Conservation (phyloP, 2,329 filamentous ascomycete genomes). For the Aspergillus sp. region DNA sequence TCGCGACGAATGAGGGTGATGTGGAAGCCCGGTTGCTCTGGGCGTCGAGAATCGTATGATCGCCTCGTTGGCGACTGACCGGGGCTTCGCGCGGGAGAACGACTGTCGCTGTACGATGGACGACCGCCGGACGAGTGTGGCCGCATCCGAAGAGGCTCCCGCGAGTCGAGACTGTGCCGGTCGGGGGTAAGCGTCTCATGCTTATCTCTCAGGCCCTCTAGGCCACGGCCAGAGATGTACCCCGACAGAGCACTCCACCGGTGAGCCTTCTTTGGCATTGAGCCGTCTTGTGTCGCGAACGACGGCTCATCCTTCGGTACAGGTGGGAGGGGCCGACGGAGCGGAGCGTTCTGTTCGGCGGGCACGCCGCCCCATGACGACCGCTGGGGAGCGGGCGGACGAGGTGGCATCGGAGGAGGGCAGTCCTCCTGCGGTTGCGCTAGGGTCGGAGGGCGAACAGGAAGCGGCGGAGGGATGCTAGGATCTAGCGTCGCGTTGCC, state of each 20-base stretch:
- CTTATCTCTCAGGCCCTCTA: slow-evolving; percentile 24
- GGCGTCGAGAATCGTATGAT: slow-evolving; percentile 7
- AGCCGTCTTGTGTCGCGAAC: slow-evolving; percentile 5
- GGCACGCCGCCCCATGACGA: background rate
- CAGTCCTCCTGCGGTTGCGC: slow-evolving; percentile 12
- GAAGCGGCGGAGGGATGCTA: slow-evolving; percentile 11
- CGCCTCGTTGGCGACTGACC: slow-evolving; percentile 26
- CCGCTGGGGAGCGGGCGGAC: slow-evolving; percentile 8
- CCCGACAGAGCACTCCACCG: slow-evolving; percentile 32
- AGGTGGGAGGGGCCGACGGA: slow-evolving; percentile 28
- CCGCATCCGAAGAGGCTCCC: slow-evolving; percentile 22
- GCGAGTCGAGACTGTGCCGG: slow-evolving; percentile 31
- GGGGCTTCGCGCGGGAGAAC: slow-evolving; percentile 25
- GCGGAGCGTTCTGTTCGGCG: slow-evolving; percentile 2
- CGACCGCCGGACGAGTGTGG: slow-evolving; percentile 21
- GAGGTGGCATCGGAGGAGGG: slow-evolving; percentile 12
- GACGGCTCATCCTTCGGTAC: slow-evolving; percentile 25
- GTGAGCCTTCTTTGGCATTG: slow-evolving; percentile 18
- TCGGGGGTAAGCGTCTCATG: slow-evolving; percentile 21
- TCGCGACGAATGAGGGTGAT: slow-evolving; percentile 71
- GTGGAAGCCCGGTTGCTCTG: slow-evolving; percentile 30
- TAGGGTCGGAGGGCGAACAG: slow-evolving; percentile 18
- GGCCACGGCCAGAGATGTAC: slow-evolving; percentile 18
- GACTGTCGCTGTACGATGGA: slow-evolving; percentile 16
- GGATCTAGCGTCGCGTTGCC: slow-evolving; percentile 1